phyloP scores from a whole-genome alignment of 139 green algal species.

The Edaphochlamys debaryana region DNA sequence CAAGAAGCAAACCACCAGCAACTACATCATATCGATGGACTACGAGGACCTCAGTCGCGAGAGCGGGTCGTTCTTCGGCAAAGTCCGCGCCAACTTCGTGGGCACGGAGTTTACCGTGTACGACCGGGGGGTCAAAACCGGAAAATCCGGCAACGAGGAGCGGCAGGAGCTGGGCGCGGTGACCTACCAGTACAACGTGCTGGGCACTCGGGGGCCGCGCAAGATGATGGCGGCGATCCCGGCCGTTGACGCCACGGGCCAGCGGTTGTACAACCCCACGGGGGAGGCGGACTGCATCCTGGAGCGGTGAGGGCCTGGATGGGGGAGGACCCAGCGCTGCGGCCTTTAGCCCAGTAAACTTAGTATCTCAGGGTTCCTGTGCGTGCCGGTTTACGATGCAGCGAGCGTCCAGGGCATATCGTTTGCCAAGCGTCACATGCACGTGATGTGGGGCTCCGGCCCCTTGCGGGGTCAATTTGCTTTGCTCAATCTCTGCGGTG shows the following conservation, averaged over 20 bases:
- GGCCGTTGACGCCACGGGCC: conserved; percentile 45
- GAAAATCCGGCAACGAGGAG: conserved; percentile 36
- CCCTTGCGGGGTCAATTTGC: no score
- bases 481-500: no score
- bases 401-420: no score
- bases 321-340: no score
- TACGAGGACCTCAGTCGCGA: conserved; percentile 65
- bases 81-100: conserved; percentile 93
- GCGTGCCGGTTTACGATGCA: no score
- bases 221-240: conserved; percentile 90
- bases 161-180: conserved; percentile 80
- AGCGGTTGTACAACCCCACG: conserved; percentile 32
- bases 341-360: no score
- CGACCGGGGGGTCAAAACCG: conserved; percentile 75
- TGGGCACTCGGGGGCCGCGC: conserved; percentile 92
- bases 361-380: no score
- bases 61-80: conserved; percentile 77
- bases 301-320: conserved; percentile 50
- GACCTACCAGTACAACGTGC: conserved; percentile 91
- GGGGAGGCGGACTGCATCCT: conserved; percentile 53
- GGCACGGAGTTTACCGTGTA: conserved; percentile 93
- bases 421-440: no score
- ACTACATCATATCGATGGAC: conserved; percentile 92
- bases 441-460: no score
- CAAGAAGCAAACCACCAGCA: conserved; percentile 82